phyloP scores from a whole-genome alignment of 2,329 filamentous ascomycete genomes.

The Neofusicoccum kwambonambiense region DNA sequence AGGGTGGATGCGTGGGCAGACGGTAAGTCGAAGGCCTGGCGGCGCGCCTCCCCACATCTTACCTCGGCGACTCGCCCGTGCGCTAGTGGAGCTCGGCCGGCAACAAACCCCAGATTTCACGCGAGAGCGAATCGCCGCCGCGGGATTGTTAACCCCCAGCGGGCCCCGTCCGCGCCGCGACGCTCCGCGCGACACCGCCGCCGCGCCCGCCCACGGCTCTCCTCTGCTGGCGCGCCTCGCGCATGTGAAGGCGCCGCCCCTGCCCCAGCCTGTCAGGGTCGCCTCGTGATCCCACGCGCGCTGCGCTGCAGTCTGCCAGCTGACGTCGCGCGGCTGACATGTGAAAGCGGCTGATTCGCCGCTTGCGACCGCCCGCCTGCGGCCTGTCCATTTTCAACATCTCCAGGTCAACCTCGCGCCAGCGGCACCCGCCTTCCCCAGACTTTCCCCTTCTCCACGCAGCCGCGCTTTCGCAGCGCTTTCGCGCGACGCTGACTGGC shows the following conservation, averaged over 20 bases:
- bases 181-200: not conserved
- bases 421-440: not conserved
- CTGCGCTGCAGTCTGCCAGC: not conserved
- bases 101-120: conserved; percentile 14
- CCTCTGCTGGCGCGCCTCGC: not conserved
- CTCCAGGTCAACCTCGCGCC: too few relatives aligned
- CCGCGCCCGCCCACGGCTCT: not conserved
- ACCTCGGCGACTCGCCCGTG: conserved; percentile 19
- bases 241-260: conserved; percentile 13
- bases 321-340: conserved; percentile 10
- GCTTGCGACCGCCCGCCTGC: not conserved
- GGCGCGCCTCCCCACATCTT: conserved; percentile 15
- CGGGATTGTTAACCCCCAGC: conserved; percentile 10
- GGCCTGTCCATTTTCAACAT: too few relatives aligned
- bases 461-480: not conserved
- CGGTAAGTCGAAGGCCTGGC: not conserved
- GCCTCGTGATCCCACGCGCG: conserved; percentile 4
- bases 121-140: conserved; percentile 8
- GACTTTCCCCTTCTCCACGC: not conserved
- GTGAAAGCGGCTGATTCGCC: conserved; percentile 8
- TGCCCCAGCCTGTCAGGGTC: conserved; percentile 2
- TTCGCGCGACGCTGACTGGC: not conserved
- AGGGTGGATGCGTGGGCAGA: not conserved
- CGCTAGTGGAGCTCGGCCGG: conserved; percentile 17
- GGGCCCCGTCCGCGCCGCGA: conserved; percentile 4